Base-by-base conservation (phyloP, 1,284 basidiomycete species). In the Caloboletus firmus region DNA sequence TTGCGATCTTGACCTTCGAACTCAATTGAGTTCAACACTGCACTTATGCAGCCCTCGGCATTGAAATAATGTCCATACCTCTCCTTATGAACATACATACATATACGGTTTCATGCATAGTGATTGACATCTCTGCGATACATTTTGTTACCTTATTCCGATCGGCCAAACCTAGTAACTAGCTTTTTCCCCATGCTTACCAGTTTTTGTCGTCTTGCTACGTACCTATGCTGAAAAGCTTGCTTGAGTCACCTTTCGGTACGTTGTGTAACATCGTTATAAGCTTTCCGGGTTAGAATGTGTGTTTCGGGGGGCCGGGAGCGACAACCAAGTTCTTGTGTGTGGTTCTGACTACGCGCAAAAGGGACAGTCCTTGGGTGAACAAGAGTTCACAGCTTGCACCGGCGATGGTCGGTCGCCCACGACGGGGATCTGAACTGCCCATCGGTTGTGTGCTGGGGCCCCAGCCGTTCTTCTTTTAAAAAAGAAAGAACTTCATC, bases 141-240 rank as follows among this genome's bases (percentile, higher is more conserved):
- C 56, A 53, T 22, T 31, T 13, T 30, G 20, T 15, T 57, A 57
- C 34, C 12, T 42, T 57, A 57, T 45, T 35, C 49, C 32, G 22
- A n/a, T 24, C 24, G 24, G 24, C 26, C 42, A 32, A 39, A 49
- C 50, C 24, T 24, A n/a, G n/a, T n/a, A n/a, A 43, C 47, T 41
- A 35, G 13, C 10, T 5, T 12, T 24, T 24, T 5, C 9, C 32
- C 32, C 17, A 55, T 56, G 53, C 41, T 30, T 34, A 3, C 46
- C 46, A n/a, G 5, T 44, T 31, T 39, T 24, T 24, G 43, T 31
- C 20, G 30, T 15, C 15, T 18, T 13, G 17, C 24, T 26, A 49
- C 17, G 17, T 4, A 30, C 17, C 24, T 48, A 49, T 50, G 49
- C 24, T 49, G 45, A 26, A 24, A n/a, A 15, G 40, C 35, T 26